Evolutionary conservation across 225 moss, liverwort and hornwort species (phyloP), one percentile per base, ranked within the genome.

Genomic region (Antitrichia curtipendula): DNA sequence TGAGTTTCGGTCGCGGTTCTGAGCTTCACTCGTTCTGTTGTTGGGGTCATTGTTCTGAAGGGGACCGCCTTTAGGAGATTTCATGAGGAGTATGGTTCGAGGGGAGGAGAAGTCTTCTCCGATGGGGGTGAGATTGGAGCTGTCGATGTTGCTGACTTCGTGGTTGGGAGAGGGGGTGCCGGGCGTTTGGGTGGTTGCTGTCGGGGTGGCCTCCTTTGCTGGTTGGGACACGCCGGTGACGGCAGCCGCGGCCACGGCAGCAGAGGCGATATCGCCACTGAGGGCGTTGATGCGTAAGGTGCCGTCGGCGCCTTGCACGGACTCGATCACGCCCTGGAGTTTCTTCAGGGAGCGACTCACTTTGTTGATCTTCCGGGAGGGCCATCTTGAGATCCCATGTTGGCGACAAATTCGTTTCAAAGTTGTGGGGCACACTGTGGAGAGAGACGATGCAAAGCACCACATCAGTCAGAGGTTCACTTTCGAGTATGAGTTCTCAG

Each of bases 361-460:
- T 92, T 99, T 99, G 92, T 99, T 99, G 70, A 99, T 99, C 94
- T 99, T 99, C 40, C 98, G 97, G 11, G 97, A 99, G 16, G 98
- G 98, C 98, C 98, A 99, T 91, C 98, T 93, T 69, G 97, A 97
- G 81, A 99, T 99, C 53, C 98, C 98, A 91, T 99, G 98, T 89
- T 99, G 98, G 29, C 98, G 96, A 87, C 98, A 99, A 54, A 99
- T 99, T 88, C 98, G 89, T 85, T 99, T 99, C 89, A 99, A 81
- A 63, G 98, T 99, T 70, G 98, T 99, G 71, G 98, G 98, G 57
- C 98, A 99, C 86, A 99, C 98, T 98, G 96, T 89, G 88, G 12
- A 54, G 28, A 13, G 13, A 54, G 18, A 61, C 53, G 82, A 82
- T 87, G 89, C 82, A 88, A 78, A 89, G 10, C 22, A 79, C 77